phyloP scores from a whole-genome alignment of 140 eudicot genomes.

The Senecio squalidus region DNA sequence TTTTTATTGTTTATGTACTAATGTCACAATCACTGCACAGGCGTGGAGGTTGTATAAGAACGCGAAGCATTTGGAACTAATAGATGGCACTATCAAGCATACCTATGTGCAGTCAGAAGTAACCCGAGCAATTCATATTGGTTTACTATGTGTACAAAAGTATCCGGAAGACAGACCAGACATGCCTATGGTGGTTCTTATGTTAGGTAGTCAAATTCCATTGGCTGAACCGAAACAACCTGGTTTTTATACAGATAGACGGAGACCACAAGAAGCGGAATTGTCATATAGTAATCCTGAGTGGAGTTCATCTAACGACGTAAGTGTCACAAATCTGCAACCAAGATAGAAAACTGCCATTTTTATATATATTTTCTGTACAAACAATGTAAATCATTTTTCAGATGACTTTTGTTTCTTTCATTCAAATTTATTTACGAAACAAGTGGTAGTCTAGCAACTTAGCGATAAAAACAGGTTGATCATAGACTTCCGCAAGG shows the following conservation, averaged over 20 bases:
- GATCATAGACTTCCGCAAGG: no score
- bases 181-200: slow-evolving; percentile 34
- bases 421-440: no score
- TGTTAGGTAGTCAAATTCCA: slow-evolving; percentile 32
- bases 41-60: slow-evolving; percentile 29
- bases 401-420: no score
- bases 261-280: slow-evolving; percentile 30
- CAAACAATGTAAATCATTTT: no score
- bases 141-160: slow-evolving; percentile 35
- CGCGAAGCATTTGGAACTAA: slow-evolving; percentile 28
- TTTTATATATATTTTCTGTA: not conserved
- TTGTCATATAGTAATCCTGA: slow-evolving; percentile 26
- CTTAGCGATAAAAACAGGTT: no score
- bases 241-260: slow-evolving; percentile 38
- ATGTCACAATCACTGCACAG: slow-evolving; percentile 1
- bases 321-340: slow-evolving; percentile 27
- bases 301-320: slow-evolving; percentile 33
- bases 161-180: slow-evolving; percentile 41
- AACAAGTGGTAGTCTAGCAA: no score
- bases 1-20: not conserved
- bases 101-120: slow-evolving; percentile 20
- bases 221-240: slow-evolving; percentile 37
- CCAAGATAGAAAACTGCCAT: slow-evolving; percentile 22
- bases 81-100: slow-evolving; percentile 18
- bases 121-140: slow-evolving; percentile 25